Percentiles rank a stretch among this genome's conserved stretches.
Evolutionary conservation across 495 filamentous ascomycete species (phyloP).

Genomic region (Viridothelium virens): DNA sequence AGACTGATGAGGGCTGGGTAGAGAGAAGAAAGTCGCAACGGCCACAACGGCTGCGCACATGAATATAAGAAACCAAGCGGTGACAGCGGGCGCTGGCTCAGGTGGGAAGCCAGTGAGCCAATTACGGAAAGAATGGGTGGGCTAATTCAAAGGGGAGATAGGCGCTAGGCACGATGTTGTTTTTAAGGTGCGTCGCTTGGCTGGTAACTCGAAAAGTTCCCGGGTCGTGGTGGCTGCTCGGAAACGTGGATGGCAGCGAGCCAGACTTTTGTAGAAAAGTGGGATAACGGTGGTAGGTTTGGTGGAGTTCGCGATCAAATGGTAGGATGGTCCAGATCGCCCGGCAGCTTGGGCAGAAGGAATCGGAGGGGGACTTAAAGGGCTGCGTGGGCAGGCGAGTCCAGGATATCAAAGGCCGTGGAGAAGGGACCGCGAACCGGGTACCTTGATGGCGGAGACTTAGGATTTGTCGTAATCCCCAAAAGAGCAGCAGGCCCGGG

Average conservation of each 20-base stretch:
- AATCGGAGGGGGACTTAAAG: not conserved
- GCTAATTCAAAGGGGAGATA: not conserved
- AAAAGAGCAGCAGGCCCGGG: slow-evolving; percentile 9
- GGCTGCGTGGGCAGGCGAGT: not conserved
- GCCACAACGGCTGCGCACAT: not conserved
- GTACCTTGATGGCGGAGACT: slow-evolving; percentile 11
- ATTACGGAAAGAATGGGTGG: not conserved
- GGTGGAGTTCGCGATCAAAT: slow-evolving; percentile 2
- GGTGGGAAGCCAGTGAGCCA: slow-evolving; percentile 5
- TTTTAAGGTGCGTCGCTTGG: slow-evolving; percentile 1
- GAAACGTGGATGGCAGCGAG: not conserved
- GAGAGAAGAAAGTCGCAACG: not conserved
- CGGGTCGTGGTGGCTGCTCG: slow-evolving; percentile 1
- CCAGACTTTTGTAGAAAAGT: not conserved
- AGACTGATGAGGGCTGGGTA: not conserved
- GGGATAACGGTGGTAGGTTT: slow-evolving; percentile 7
- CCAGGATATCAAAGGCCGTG: slow-evolving; percentile 6
- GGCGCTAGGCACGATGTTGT: not conserved
- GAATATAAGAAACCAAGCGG: slow-evolving; percentile 5
- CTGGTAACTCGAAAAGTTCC: slow-evolving; percentile 4
- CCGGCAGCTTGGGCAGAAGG: not conserved
- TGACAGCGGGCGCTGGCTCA: not conserved
- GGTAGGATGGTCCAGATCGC: slow-evolving; percentile 6
- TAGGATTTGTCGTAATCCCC: slow-evolving; percentile 11
- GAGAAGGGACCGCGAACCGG: not conserved